Evolutionary conservation across 2,329 filamentous ascomycete genomes (phyloP), one percentile per base, ranked within the genome.

Genomic region (Didymella exigua): DNA sequence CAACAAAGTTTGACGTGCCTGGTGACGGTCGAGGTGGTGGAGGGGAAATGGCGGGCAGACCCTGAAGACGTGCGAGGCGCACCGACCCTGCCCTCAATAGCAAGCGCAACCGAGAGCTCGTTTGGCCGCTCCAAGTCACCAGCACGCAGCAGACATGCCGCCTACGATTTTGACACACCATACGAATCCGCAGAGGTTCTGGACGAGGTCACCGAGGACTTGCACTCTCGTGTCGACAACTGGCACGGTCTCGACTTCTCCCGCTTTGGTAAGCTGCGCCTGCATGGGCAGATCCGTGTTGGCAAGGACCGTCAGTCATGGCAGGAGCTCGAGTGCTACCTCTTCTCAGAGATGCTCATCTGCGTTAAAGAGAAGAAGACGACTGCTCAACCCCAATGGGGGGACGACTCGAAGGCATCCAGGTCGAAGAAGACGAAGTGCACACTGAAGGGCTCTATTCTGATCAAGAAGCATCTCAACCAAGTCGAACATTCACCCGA

Each of bases 341-440:
- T 99, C 26, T 99, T 99, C 71, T 91, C 89, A 4, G 95, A 99
- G 78, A 99, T 99, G 95, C 89, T 99, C 67, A 99, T 99, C 62
- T 99, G 95, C 71, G 92, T 99, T 58, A 99, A 98, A 77, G 95
- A 98, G 77, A 98, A 97, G 84, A 96, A 93, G 78, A 76, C 82
- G 8, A 63, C 80, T 33, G 72, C 67, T 58, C 81, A 83, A 33
- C 82, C 85, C 46, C 85, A 90, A 61, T 93, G 90, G 84, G 88
- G 90, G 84, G 88, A 84, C n/a, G 79, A 79, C 21, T 65, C 76
- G 1, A 76, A 77, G 16, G 79, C 80, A 14, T 79, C 80, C 1
- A 44, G 54, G 27, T 83, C 61, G 19, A 93, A 89, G 73, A 80
- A 84, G 9, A 86, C 86, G 3, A 86, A 90, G 60, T 97, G 89